Conservation (phyloP, 768 basidiomycete species). For the Pleurotus djamor region DNA sequence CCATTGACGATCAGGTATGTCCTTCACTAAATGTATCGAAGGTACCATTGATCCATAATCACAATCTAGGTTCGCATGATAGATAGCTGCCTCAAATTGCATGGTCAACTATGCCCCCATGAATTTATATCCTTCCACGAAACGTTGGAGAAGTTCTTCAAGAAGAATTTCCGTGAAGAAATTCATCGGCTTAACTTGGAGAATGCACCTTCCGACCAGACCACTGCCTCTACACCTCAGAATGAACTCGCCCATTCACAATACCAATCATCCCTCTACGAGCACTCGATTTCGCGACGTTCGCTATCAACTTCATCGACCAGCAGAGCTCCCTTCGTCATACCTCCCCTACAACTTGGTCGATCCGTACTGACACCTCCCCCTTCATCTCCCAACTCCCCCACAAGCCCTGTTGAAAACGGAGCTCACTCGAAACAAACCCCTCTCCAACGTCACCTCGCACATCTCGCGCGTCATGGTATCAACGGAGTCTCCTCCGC, state of each 20-base stretch:
- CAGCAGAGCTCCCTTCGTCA: constrained; percentile 38
- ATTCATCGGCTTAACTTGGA: constrained; percentile 70
- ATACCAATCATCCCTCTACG: constrained; percentile 47
- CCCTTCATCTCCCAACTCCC: constrained; percentile 37
- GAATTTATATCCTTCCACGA: constrained; percentile 95
- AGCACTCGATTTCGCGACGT: constrained; percentile 40
- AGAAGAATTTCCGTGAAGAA: constrained; percentile 82
- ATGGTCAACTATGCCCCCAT: constrained; percentile 76
- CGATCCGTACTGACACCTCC: constrained; percentile 41
- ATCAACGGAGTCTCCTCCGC: constrained; percentile 81
- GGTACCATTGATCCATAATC: not conserved
- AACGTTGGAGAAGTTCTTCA: constrained; percentile 83
- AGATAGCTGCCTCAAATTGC: constrained; percentile 80
- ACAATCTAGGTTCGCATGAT: constrained; percentile 68
- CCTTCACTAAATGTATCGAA: not conserved
- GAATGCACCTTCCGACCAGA: constrained; percentile 41
- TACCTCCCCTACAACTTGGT: constrained; percentile 54
- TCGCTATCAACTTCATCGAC: constrained; percentile 46
- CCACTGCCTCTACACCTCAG: constrained; percentile 35
- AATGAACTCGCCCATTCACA: constrained; percentile 31
- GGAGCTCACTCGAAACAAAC: constrained; percentile 52
- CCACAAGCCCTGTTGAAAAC: constrained; percentile 20
- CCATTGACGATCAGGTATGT: constrained; percentile 82
- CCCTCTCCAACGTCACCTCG: constrained; percentile 76
- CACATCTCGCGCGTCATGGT: constrained; percentile 79